Evolutionary conservation across 208 protist genomes (phyloP).

Genomic region (Trypanosoma melophagium): DNA sequence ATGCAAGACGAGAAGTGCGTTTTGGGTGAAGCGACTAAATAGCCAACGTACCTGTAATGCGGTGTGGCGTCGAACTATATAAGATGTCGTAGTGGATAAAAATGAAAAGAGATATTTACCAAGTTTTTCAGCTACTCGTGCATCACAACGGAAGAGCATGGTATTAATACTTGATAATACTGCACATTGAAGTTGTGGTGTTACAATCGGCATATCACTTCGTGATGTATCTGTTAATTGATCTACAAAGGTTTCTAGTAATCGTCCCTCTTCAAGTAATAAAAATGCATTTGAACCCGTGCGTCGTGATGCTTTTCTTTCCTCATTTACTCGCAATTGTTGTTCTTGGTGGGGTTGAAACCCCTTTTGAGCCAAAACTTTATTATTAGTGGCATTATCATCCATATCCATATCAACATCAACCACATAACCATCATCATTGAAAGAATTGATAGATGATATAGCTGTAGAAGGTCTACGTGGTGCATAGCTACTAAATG

Average conservation of each 20-base stretch:
- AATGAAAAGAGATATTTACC: conserved; percentile 70
- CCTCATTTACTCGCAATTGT: too few species aligned
- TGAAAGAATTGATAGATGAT: not conserved
- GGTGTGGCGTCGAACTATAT: conserved; percentile 51
- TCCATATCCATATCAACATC: not conserved
- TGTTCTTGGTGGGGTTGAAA: not conserved
- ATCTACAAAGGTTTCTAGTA: conserved; percentile 26
- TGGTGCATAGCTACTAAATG: conserved; percentile 23
- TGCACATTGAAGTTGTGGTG: conserved; percentile 32
- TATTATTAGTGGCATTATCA: conserved; percentile 1
- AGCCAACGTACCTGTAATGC: conserved; percentile 51
- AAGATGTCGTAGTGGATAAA: conserved; percentile 42
- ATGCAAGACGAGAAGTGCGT: conserved; percentile 44
- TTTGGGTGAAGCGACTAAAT: conserved; percentile 47
- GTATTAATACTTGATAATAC: conserved; percentile 36
- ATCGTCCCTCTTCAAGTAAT: conserved; percentile 24
- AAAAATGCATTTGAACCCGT: not conserved
- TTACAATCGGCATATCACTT: conserved; percentile 32
- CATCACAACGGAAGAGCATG: conserved; percentile 43
- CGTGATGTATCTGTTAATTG: conserved; percentile 28
- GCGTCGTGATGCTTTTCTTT: too few species aligned
- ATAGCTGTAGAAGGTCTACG: not conserved
- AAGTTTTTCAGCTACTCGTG: conserved; percentile 47
- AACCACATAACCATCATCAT: not conserved
- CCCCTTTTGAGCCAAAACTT: not conserved